These are phyloP conservation scores for Achaetomium macrosporum DNA, from an alignment of 2,329 filamentous ascomycete genomes.

Conservation along the genomic window DNA sequence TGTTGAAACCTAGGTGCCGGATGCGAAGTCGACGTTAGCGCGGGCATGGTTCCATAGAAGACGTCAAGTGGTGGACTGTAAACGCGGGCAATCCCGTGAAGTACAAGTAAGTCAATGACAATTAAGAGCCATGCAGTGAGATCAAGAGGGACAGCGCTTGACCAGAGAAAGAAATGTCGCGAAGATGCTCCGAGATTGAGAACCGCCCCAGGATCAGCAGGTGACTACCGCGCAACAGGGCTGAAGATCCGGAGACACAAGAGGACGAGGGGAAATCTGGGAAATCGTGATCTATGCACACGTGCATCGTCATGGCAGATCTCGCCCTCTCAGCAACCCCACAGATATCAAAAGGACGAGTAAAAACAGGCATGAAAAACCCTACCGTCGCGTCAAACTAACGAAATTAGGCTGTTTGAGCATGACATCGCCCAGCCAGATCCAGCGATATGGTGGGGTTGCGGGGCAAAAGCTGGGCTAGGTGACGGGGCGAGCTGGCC, in stretches of 20 bases:
- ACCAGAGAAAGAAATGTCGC: no score
- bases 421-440: slow-evolving; percentile 21
- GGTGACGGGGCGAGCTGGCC: background rate
- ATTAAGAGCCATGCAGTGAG: no score
- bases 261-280: background rate
- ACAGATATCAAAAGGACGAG: slow-evolving; percentile 3
- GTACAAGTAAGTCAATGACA: background rate
- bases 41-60: slow-evolving; percentile 31
- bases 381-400: slow-evolving; percentile 1
- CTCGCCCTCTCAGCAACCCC: slow-evolving; percentile 12
- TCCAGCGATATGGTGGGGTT: slow-evolving; percentile 20
- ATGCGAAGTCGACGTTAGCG: slow-evolving; percentile 37
- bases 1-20: slow-evolving; percentile 47
- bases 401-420: slow-evolving; percentile 5
- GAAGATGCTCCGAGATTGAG: no score
- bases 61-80: background rate
- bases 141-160: no score
- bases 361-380: slow-evolving; percentile 5
- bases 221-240: no score
- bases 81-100: background rate
- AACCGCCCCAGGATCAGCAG: no score
- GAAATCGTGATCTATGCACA: slow-evolving; percentile 12
- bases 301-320: slow-evolving; percentile 4
- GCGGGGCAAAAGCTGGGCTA: slow-evolving; percentile 17
- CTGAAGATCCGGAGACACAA: no score